A percentile compares a stretch with the other conserved stretches of the same genome.
Conservation (phyloP, 73 alveolate species). For the Urostyla sp. region DNA sequence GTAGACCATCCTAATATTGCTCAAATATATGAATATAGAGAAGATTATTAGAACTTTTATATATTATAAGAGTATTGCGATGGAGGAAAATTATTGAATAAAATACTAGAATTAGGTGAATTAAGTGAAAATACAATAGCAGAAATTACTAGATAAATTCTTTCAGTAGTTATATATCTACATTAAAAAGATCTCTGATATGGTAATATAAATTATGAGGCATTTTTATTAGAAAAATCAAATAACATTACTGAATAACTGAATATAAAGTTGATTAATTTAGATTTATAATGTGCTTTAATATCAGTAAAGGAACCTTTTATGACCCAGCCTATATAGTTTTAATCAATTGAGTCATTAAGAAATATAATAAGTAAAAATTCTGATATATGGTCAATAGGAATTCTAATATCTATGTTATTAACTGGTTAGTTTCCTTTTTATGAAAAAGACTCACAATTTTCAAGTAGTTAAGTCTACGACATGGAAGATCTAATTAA, state of each 20-base stretch:
- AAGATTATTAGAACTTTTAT: constrained; percentile 16
- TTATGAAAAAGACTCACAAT: no score
- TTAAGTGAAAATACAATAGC: constrained; percentile 43
- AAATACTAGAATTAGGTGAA: neutral
- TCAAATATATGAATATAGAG: constrained; percentile 34
- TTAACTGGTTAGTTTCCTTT: constrained; percentile 29
- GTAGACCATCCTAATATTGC: constrained; percentile 50
- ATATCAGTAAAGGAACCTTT: neutral
- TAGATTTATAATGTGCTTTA: constrained; percentile 21
- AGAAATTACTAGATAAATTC: constrained; percentile 10
- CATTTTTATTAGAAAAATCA: neutral
- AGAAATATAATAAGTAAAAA: constrained; percentile 3
- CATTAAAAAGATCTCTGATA: constrained; percentile 22
- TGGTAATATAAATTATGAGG: constrained; percentile 15
- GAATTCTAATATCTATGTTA: constrained; percentile 14
- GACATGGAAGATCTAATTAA: neutral
- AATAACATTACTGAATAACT: constrained; percentile 4
- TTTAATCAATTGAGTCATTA: constrained; percentile 20
- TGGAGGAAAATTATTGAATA: constrained; percentile 25
- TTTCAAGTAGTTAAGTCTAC: neutral
- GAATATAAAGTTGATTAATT: constrained; percentile 24
- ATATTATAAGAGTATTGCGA: constrained; percentile 1
- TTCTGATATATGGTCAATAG: constrained; percentile 45
- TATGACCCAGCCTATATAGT: constrained; percentile 2
- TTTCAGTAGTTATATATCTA: constrained; percentile 3